These are phyloP conservation scores for Corymbia maculata DNA, from an alignment of 345 rosid genomes.

Conservation along the genomic window DNA sequence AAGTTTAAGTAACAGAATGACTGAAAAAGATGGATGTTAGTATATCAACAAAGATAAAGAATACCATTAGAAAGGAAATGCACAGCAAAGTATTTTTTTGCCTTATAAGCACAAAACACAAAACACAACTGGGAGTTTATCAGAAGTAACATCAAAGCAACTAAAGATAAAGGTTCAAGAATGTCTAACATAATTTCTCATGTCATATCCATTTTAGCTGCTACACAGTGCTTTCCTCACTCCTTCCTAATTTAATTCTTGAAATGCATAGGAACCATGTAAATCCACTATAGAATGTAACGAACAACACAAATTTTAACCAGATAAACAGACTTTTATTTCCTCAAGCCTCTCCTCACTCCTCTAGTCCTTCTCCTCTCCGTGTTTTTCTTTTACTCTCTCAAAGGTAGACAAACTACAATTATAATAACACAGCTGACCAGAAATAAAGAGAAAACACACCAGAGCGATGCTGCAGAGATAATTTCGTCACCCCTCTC, in stretches of 20 bases:
- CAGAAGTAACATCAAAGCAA: background rate
- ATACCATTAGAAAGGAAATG: background rate
- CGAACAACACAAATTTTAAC: background rate
- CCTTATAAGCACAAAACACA: background rate
- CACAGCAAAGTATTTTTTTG: background rate
- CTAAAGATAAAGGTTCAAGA: background rate
- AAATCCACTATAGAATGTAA: background rate
- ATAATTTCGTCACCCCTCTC: slow-evolving; percentile 88
- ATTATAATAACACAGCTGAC: background rate
- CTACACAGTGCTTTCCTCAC: background rate
- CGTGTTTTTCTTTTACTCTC: background rate
- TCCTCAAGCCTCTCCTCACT: background rate
- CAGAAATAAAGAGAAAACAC: background rate
- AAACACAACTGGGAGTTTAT: background rate
- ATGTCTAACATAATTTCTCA: background rate
- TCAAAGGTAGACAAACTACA: background rate
- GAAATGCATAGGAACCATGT: background rate
- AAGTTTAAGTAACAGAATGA: background rate
- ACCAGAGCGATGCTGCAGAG: slow-evolving; percentile 81
- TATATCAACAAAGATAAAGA: background rate
- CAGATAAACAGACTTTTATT: background rate
- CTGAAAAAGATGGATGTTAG: background rate
- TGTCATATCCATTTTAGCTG: background rate
- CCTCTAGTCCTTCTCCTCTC: background rate
- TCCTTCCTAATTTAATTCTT: background rate